Evolutionary conservation across 225 moss, liverwort and hornwort species (phyloP).

Genomic region (Asterella californica): DNA sequence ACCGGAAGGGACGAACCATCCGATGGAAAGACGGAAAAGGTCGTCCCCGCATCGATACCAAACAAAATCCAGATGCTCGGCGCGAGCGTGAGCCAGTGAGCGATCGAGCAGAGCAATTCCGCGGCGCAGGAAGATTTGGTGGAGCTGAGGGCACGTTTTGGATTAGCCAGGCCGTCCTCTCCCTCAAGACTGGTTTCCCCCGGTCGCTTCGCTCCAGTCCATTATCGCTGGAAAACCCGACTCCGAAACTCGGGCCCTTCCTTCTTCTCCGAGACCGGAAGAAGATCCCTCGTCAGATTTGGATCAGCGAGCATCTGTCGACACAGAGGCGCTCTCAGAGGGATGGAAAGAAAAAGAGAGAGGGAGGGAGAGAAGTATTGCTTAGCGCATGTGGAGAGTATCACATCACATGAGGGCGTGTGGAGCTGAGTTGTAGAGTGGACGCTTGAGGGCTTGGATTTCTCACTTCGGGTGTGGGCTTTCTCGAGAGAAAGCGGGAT

Average conservation of each 20-base stretch:
- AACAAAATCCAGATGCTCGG: background rate
- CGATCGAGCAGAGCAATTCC: background rate
- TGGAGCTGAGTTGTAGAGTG: slow-evolving; percentile 10
- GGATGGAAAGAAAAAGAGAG: background rate
- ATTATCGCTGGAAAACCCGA: background rate
- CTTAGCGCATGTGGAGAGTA: background rate
- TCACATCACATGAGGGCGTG: slow-evolving; percentile 2
- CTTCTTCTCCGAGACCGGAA: background rate
- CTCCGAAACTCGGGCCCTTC: background rate
- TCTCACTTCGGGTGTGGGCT: background rate
- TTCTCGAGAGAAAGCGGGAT: background rate
- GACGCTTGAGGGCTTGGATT: background rate
- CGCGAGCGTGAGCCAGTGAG: background rate
- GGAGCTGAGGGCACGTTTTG: slow-evolving; percentile 6
- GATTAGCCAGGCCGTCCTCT: background rate
- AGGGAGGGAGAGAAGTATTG: background rate
- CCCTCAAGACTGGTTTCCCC: too few species aligned
- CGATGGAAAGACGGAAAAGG: background rate
- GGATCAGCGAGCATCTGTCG: background rate
- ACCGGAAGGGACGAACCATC: too few species aligned
- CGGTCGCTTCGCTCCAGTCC: background rate
- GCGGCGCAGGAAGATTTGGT: background rate
- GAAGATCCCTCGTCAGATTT: background rate
- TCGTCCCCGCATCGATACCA: background rate
- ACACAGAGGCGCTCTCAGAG: background rate